phyloP scores from a whole-genome alignment of 306 rosid genomes.

The Prunus salicina region DNA sequence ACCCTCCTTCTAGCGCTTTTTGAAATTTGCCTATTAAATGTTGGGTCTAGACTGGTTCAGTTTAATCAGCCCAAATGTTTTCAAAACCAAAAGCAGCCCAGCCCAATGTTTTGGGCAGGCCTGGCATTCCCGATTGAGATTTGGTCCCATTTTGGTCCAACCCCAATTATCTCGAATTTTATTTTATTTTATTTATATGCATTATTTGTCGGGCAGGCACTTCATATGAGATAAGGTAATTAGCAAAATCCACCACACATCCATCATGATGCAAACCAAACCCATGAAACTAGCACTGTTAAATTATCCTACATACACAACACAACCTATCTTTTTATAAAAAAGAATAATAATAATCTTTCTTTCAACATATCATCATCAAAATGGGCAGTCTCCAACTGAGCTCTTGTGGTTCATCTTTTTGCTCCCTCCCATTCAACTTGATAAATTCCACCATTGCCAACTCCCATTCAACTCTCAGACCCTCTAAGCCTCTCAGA shows the following conservation, averaged over 20 bases:
- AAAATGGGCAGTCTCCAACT: conserved; percentile 50
- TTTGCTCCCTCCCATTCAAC: conserved; percentile 33
- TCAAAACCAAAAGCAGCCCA: too few relatives aligned
- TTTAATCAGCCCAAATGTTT: too few relatives aligned
- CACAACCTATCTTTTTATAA: too few relatives aligned
- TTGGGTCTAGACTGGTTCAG: too few relatives aligned
- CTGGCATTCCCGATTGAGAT: not conserved
- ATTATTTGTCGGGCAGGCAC: not conserved
- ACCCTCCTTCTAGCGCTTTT: conserved; percentile 68
- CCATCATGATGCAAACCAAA: not conserved
- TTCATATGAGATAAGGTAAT: conserved; percentile 46
- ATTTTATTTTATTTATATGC: not conserved
- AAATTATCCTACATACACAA: not conserved
- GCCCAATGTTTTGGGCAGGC: not conserved
- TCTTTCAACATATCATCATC: not conserved
- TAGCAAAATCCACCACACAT: conserved; percentile 29
- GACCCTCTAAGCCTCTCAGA: conserved; percentile 26
- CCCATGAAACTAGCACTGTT: not conserved
- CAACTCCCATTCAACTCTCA: conserved; percentile 30
- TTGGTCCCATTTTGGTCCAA: not conserved
- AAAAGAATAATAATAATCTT: too few relatives aligned
- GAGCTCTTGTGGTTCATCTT: conserved; percentile 32
- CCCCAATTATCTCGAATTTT: not conserved
- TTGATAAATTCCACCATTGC: conserved; percentile 34
- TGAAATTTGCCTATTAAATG: too few relatives aligned